Base-by-base conservation (phyloP, 2,329 filamentous ascomycete genomes). In the Colletotrichum abscissum region DNA sequence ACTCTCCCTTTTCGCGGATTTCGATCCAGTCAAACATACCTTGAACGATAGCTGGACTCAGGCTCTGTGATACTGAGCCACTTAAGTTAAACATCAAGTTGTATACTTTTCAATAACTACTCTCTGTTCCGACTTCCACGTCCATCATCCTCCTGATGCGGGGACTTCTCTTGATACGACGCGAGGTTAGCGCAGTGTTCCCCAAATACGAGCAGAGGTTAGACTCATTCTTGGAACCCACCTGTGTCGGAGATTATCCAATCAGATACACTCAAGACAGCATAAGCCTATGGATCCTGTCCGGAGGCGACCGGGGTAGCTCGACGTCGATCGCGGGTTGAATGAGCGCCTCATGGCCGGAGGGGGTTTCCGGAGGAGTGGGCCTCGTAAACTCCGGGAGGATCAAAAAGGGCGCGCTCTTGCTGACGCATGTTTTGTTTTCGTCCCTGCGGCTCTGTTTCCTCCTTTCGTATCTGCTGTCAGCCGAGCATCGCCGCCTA, bases 151-250 rank as follows among this genome's bases (percentile, higher is more conserved):
- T 57, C 1, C 3, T 19, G 16, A 19, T 28, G 60, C 30, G 7
- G 49, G 12, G 12, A 5, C 38, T 38, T 16, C 28, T 2, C 54
- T 30, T 11, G 26, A 7, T 28, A 28, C 52, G 63, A 56, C 55
- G 24, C 8, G 9, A 54, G 63, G 9, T 42, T 66, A 66, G 52
- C 63, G 63, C 56, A 30, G 54, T 24, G 33, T 66, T n/a, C n/a
- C 8, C 6, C 14, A 42, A 30, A 66, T 66, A 66, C 63, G 63
- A 57, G 26, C 52, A 24, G 63, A 46, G 63, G 63, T 57, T 66
- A 66, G 63, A 49, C 63, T 16, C 46, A 16, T 35, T 22, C 11
- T 35, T 16, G 1, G 26, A 3, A 12, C 26, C 16, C 16, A 2
- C 28, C 28, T 19, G 9, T 16, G 11, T 33, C 22, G 16, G 52